Conservation (phyloP, 2,329 filamentous ascomycete species). For the Claviceps pusilla region DNA sequence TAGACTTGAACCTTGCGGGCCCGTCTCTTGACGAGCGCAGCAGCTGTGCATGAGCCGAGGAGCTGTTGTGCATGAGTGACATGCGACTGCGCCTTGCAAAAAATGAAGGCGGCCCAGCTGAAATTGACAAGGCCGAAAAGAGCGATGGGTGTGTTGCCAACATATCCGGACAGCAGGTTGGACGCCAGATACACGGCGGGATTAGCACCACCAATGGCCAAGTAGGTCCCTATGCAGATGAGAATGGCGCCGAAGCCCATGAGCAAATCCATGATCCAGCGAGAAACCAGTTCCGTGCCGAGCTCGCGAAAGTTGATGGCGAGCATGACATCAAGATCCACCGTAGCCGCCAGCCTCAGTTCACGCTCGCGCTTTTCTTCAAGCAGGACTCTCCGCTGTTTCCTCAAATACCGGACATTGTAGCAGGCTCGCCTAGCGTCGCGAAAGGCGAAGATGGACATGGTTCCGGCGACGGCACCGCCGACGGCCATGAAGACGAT, state of each 20-base stretch:
- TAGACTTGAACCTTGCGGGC: slow-evolving; percentile 29
- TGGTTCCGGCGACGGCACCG: slow-evolving; percentile 28
- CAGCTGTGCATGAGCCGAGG: slow-evolving; percentile 12
- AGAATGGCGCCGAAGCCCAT: slow-evolving; percentile 34
- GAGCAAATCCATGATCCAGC: slow-evolving; percentile 33
- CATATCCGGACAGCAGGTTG: slow-evolving; percentile 39
- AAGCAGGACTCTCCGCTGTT: slow-evolving; percentile 23
- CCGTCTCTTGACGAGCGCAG: slow-evolving; percentile 19
- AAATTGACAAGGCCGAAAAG: slow-evolving; percentile 34
- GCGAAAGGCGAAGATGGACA: slow-evolving; percentile 29
- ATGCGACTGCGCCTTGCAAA: slow-evolving; percentile 25
- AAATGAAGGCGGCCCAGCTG: slow-evolving; percentile 31
- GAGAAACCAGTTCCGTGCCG: slow-evolving; percentile 34
- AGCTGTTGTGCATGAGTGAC: slow-evolving; percentile 12
- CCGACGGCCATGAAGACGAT: slow-evolving; percentile 37
- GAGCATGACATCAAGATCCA: slow-evolving; percentile 22
- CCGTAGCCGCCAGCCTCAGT: slow-evolving; percentile 1
- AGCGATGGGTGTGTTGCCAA: slow-evolving; percentile 36
- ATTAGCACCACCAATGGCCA: slow-evolving; percentile 37
- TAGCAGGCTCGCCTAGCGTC: slow-evolving; percentile 28
- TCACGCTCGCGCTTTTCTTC: slow-evolving; percentile 7
- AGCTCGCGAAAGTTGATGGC: slow-evolving; percentile 33
- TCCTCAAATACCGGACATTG: slow-evolving; percentile 30
- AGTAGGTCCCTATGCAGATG: slow-evolving; percentile 34
- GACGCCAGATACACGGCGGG: slow-evolving; percentile 26